phyloP scores from a whole-genome alignment of 305 asterid genomes.

The Withania somnifera region DNA sequence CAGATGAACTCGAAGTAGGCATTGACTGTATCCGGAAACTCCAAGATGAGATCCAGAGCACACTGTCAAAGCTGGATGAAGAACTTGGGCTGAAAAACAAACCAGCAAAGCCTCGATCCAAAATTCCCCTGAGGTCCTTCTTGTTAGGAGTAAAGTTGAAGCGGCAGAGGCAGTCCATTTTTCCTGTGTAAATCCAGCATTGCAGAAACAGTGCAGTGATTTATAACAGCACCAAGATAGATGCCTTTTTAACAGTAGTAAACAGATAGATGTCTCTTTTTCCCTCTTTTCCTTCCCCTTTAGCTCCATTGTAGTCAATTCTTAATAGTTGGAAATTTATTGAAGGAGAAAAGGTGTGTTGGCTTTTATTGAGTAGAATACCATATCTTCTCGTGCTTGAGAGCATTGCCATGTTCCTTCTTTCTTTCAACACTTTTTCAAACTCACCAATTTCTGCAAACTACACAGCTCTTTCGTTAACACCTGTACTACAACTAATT shows the following conservation, averaged over 20 bases:
- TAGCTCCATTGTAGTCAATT: background rate
- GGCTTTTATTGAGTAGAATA: background rate
- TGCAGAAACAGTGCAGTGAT: constrained; percentile 28
- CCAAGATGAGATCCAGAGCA: constrained; percentile 25
- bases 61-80: constrained; percentile 20
- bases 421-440: background rate
- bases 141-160: constrained; percentile 37
- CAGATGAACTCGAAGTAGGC: constrained; percentile 24
- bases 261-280: background rate
- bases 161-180: constrained; percentile 28
- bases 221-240: constrained; percentile 11
- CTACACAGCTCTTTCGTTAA: background rate
- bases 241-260: background rate
- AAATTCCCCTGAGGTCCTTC: constrained; percentile 34
- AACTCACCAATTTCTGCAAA: background rate
- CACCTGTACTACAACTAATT: background rate
- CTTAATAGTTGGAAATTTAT: background rate
- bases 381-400: background rate
- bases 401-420: background rate
- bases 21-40: constrained; percentile 13
- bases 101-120: constrained; percentile 11
- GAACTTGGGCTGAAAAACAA: constrained; percentile 20
- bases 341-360: background rate
- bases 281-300: background rate
- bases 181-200: constrained; percentile 30